Conservation (phyloP, 1,284 basidiomycete species). For the Ustilago hordei region DNA sequence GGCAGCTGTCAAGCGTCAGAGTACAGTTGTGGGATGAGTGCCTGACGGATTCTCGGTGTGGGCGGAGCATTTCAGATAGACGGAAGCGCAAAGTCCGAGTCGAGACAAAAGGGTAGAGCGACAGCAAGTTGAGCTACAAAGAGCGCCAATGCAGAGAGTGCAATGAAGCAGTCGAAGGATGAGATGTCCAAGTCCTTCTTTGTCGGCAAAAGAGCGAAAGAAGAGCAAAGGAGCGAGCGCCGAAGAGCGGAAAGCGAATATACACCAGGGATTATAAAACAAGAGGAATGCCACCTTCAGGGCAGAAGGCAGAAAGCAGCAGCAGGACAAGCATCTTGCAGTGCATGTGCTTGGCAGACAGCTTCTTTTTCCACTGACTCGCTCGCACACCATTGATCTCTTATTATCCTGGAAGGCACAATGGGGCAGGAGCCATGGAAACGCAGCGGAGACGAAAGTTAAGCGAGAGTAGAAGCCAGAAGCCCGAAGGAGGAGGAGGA, state of each 20-base stretch:
- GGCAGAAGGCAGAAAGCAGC: conserved; percentile 1
- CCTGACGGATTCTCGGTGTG: conserved; percentile 5
- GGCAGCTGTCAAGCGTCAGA: background rate
- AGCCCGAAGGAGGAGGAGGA: no score
- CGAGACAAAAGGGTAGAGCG: conserved; percentile 3
- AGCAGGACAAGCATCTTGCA: conserved; percentile 7
- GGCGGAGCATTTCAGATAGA: conserved; percentile 2
- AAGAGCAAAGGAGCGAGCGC: background rate
- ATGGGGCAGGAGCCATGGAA: background rate
- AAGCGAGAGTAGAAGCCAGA: conserved; percentile 1
- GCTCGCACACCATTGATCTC: background rate
- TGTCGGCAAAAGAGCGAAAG: background rate
- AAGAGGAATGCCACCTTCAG: background rate
- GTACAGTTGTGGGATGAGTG: background rate
- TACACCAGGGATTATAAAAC: background rate
- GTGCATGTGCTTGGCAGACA: conserved; percentile 13
- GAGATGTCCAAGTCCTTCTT: background rate
- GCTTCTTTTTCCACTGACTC: conserved; percentile 10
- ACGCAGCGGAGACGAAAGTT: background rate
- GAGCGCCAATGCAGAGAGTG: background rate
- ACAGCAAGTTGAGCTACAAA: background rate
- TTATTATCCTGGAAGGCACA: background rate
- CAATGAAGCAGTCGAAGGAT: background rate
- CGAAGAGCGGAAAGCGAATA: conserved; percentile 1
- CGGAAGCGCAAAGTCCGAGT: conserved; percentile 14